Evolutionary conservation across 306 rosid species (phyloP), one percentile per base, ranked within the genome.

Genomic region (Luffa acutangula): DNA sequence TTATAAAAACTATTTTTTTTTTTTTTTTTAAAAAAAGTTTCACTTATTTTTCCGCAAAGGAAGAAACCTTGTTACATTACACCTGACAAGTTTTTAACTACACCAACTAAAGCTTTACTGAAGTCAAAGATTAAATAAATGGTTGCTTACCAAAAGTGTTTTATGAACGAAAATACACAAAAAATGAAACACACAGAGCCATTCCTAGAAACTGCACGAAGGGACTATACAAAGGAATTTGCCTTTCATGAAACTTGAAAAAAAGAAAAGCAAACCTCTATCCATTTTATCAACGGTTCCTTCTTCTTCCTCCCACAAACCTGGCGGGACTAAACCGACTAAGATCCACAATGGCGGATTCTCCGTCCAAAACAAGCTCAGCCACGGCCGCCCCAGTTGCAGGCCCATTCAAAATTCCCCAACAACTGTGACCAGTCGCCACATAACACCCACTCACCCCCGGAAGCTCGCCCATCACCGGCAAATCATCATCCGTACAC

Each of bases 361-460:
- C 65, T 4, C 98, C 97, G 85, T 92, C 88, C 51, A 92, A 64
- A 10, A 95, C 75, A 85, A 95, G 97, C 81, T 95, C 93, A 31
- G 98, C 92, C 81, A 95, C 36, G 15, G 97, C 92, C 85, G 91
- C 96, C 0, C 97, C 98, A 58, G 97, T 95, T 48, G 98, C 98
- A 7, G 97, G 97, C 33, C 90, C 98, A 82, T 95, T 95, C 6
- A 95, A 85, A 85, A 95, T 91, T 37, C 97, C 98, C 97, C 98
- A 92, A 70, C 97, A 91, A 69, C 88, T 90, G 65, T 92, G 97
- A 10, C 97, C 97, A 0, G 97, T 95, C 0, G 97, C 97, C 36
- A 95, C 97, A 81, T 87, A 92, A 76, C 97, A 95, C 4, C 90
- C 96, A 41, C 82, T 83, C 25, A 90, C 51, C 21, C 86, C 96